A percentile compares a stretch with the other conserved stretches of the same genome.
Evolutionary conservation across 148 eudicot genomes (phyloP).

Genomic region (Rhododendron mucronatum): DNA sequence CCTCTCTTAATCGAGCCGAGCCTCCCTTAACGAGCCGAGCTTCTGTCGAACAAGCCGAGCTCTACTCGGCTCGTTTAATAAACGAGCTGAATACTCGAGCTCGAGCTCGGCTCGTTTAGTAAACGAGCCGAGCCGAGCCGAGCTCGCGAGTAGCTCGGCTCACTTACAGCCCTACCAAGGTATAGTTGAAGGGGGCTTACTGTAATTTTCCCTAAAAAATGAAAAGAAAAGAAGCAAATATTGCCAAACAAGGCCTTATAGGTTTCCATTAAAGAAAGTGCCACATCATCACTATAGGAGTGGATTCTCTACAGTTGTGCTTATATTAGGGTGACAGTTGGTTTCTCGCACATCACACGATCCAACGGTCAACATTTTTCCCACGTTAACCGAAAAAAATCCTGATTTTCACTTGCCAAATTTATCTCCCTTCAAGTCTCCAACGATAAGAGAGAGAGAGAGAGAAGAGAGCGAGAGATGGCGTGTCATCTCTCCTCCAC

Average conservation of each 20-base stretch:
- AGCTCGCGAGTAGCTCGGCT: too few species aligned
- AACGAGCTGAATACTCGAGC: too few species aligned
- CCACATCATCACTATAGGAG: not conserved
- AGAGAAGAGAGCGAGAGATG: slow-evolving; percentile 23
- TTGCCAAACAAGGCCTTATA: not conserved
- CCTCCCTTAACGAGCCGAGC: too few species aligned
- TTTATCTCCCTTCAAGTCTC: not conserved
- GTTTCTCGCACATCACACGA: not conserved
- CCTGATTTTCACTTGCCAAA: not conserved
- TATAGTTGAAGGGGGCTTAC: too few species aligned
- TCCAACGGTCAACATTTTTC: not conserved
- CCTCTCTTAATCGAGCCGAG: too few species aligned
- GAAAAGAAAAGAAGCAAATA: not conserved
- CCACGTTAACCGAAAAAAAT: not conserved
- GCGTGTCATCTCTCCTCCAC: slow-evolving; percentile 29
- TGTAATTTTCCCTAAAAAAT: too few species aligned
- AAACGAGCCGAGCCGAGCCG: too few species aligned
- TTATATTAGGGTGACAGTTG: not conserved
- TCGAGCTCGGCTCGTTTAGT: too few species aligned
- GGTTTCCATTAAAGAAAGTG: not conserved
- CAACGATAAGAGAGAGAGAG: not conserved
- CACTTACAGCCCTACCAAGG: too few species aligned
- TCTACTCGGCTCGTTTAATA: too few species aligned
- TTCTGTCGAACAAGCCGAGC: too few species aligned
- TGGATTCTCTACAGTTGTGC: not conserved